phyloP scores from a whole-genome alignment of 2,329 filamentous ascomycete genomes.

The Remersonia thermophila region DNA sequence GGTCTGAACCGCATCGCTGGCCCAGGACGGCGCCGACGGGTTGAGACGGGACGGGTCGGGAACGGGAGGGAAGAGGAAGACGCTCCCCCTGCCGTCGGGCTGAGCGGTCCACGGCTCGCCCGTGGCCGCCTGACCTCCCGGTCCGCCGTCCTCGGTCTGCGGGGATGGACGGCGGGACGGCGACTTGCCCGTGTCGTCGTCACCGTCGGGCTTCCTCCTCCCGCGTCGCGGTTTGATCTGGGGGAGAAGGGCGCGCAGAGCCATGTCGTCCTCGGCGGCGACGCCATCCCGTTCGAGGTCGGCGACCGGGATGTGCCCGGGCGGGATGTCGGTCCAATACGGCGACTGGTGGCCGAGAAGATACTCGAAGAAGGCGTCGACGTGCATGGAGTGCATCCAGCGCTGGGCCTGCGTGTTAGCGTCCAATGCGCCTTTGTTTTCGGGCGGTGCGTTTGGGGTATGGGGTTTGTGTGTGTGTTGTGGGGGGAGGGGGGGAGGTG shows the following conservation, averaged over 20 bases:
- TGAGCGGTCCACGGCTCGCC: conserved; percentile 39
- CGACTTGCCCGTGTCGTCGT: conserved; percentile 38
- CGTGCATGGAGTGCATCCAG: conserved; percentile 95
- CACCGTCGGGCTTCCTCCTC: conserved; percentile 47
- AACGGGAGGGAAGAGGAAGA: conserved; percentile 25
- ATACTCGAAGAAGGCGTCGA: conserved; percentile 91
- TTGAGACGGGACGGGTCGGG: conserved; percentile 27
- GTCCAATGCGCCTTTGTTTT: too few relatives aligned
- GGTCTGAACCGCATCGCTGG: conserved; percentile 42
- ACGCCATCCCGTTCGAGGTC: conserved; percentile 67
- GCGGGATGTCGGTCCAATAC: conserved; percentile 69
- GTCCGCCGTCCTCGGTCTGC: conserved; percentile 21
- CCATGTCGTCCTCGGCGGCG: conserved; percentile 75
- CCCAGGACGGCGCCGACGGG: conserved; percentile 30
- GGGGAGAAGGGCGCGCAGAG: conserved; percentile 69
- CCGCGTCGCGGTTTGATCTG: conserved; percentile 55
- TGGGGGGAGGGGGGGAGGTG: too few relatives aligned
- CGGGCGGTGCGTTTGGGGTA: too few relatives aligned
- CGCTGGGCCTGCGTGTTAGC: too few relatives aligned
- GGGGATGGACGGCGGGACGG: conserved; percentile 45
- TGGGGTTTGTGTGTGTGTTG: too few relatives aligned
- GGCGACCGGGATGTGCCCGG: conserved; percentile 47
- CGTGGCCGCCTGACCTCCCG: conserved; percentile 38
- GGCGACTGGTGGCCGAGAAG: conserved; percentile 63
- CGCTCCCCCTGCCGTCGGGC: conserved; percentile 25